phyloP scores from a whole-genome alignment of 352 stramenopile genomes.

The Phytophthora cactorum region DNA sequence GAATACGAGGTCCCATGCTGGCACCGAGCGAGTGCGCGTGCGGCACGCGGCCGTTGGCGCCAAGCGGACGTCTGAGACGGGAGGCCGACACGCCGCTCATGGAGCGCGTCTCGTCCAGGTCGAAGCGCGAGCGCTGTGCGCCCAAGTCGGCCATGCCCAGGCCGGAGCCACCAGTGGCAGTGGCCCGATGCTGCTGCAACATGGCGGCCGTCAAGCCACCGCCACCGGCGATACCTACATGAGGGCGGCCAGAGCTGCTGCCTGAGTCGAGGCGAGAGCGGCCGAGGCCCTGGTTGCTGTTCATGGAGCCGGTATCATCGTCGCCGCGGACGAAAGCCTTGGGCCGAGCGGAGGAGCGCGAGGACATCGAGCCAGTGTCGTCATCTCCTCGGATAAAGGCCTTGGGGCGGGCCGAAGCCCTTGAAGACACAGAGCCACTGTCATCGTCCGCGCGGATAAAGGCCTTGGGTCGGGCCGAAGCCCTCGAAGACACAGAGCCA shows the following conservation, averaged over 20 bases:
- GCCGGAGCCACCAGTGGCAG: slow-evolving; percentile 6
- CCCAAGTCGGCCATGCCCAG: slow-evolving; percentile 27
- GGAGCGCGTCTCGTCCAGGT: slow-evolving; percentile 45
- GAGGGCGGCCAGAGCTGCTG: slow-evolving; percentile 27
- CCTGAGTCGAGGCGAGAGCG: slow-evolving; percentile 28
- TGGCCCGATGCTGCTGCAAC: slow-evolving; percentile 41
- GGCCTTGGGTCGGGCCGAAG: slow-evolving; percentile 31
- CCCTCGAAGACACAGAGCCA: slow-evolving; percentile 29
- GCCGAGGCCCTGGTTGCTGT: slow-evolving; percentile 31
- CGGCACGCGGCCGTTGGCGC: slow-evolving; percentile 28
- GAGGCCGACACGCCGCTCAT: slow-evolving; percentile 36
- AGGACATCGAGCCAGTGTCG: slow-evolving; percentile 35
- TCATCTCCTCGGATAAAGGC: slow-evolving; percentile 41
- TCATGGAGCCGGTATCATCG: slow-evolving; percentile 37
- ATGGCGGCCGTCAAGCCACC: slow-evolving; percentile 47
- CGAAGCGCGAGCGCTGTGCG: slow-evolving; percentile 19
- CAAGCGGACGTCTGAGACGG: slow-evolving; percentile 26
- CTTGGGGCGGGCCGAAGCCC: slow-evolving; percentile 28
- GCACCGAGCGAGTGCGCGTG: slow-evolving; percentile 31
- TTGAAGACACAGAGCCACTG: slow-evolving; percentile 33
- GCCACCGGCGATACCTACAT: slow-evolving; percentile 40
- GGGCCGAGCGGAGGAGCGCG: slow-evolving; percentile 30
- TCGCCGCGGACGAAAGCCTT: slow-evolving; percentile 33
- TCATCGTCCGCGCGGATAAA: slow-evolving; percentile 47
- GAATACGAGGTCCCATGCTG: slow-evolving; percentile 44